Evolutionary conservation across 2,329 filamentous ascomycete species (phyloP).

Genomic region (Arthrobotrys pseudoclavata): DNA sequence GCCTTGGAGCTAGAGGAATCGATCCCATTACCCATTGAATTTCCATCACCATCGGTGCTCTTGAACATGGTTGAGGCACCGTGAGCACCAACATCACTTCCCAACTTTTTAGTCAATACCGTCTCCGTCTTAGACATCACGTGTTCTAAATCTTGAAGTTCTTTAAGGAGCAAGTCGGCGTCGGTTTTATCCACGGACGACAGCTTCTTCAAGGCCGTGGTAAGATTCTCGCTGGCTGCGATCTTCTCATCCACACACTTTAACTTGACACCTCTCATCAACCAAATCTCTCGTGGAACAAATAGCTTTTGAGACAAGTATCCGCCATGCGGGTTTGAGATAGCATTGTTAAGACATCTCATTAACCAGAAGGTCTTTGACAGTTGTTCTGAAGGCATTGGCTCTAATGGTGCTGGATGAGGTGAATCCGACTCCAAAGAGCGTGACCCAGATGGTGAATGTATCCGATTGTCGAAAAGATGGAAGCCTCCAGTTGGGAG

Average conservation of each 20-base stretch:
- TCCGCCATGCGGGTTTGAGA: slow-evolving; percentile 89
- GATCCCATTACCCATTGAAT: slow-evolving; percentile 67
- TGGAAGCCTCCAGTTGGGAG: slow-evolving; percentile 78
- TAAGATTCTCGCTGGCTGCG: slow-evolving; percentile 88
- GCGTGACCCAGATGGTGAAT: slow-evolving; percentile 73
- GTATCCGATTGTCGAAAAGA: slow-evolving; percentile 86
- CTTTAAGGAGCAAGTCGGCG: slow-evolving; percentile 90
- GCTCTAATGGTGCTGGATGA: slow-evolving; percentile 82
- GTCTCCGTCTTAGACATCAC: slow-evolving; percentile 88
- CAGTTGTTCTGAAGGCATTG: slow-evolving; percentile 88
- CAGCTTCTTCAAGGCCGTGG: slow-evolving; percentile 86
- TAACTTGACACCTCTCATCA: slow-evolving; percentile 91
- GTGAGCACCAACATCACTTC: slow-evolving; percentile 90
- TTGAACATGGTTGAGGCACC: slow-evolving; percentile 77
- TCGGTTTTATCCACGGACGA: slow-evolving; percentile 87
- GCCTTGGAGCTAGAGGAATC: slow-evolving; percentile 64
- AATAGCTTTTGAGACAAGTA: slow-evolving; percentile 94
- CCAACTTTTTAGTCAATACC: slow-evolving; percentile 83
- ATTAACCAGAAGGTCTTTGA: slow-evolving; percentile 98
- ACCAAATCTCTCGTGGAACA: slow-evolving; percentile 91
- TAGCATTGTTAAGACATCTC: slow-evolving; percentile 91
- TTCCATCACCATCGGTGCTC: slow-evolving; percentile 72
- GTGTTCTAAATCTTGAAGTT: slow-evolving; percentile 89
- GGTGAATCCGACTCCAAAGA: slow-evolving; percentile 74
- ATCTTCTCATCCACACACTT: slow-evolving; percentile 95